These are phyloP conservation scores for Mycosphaerella sp. DNA, from an alignment of 2,329 filamentous ascomycete species.

Conservation along the genomic window DNA sequence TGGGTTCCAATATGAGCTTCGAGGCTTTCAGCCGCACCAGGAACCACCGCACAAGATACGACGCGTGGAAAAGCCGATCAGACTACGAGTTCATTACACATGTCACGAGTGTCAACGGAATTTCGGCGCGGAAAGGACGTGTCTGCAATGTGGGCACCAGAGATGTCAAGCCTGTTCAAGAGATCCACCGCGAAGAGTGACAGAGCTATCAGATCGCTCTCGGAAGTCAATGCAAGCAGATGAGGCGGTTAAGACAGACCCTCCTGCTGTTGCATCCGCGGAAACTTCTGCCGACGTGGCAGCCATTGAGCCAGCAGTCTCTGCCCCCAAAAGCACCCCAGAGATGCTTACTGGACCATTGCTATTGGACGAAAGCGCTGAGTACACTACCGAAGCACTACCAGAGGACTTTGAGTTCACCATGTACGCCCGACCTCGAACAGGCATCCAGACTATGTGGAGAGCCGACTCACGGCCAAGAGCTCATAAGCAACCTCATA, in stretches of 20 bases:
- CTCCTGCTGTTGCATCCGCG: neutral
- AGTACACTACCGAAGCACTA: constrained; percentile 10
- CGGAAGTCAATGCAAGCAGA: constrained; percentile 39
- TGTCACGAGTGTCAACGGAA: constrained; percentile 75
- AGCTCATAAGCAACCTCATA: neutral
- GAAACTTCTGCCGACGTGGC: constrained; percentile 3
- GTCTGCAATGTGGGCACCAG: constrained; percentile 68
- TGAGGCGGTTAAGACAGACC: constrained; percentile 3
- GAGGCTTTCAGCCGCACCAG: constrained; percentile 11
- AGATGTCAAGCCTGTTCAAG: constrained; percentile 76
- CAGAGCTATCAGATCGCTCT: constrained; percentile 48
- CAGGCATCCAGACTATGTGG: constrained; percentile 45
- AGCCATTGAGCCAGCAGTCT: constrained; percentile 10
- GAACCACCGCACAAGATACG: constrained; percentile 26
- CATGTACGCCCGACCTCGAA: constrained; percentile 23
- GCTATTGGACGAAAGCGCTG: constrained; percentile 11
- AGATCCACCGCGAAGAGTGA: constrained; percentile 61
- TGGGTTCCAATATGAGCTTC: constrained; percentile 33
- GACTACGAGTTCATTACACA: constrained; percentile 68
- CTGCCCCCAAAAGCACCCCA: neutral
- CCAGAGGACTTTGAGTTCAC: constrained; percentile 10
- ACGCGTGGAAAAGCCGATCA: constrained; percentile 56
- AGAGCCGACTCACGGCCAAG: constrained; percentile 54
- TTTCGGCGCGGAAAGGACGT: constrained; percentile 68
- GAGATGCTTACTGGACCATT: neutral